Percentiles rank a stretch among this genome's conserved stretches.
Conservation (phyloP, 225 moss, liverwort and hornwort species). For the Lunularia cruciata region DNA sequence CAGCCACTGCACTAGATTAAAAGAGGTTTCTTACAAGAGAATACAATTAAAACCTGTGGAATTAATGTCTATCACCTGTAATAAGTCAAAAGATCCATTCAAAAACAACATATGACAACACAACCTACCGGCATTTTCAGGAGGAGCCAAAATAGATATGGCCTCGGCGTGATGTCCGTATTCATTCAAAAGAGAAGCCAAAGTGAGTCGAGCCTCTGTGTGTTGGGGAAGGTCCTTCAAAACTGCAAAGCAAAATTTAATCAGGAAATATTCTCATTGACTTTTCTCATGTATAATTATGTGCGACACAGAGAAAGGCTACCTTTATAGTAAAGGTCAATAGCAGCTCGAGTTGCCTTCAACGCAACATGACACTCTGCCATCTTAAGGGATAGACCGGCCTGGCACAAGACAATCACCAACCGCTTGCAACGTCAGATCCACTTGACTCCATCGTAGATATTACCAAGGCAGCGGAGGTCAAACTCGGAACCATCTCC, state of each 20-base stretch:
- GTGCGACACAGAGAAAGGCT: neutral
- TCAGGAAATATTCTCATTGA: neutral
- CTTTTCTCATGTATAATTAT: too few species aligned
- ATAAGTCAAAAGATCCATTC: neutral
- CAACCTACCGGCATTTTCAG: conserved; percentile 36
- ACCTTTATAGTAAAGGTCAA: conserved; percentile 79
- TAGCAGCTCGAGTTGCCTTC: conserved; percentile 55
- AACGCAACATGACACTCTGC: conserved; percentile 73
- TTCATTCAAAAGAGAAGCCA: conserved; percentile 64
- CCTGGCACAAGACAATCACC: conserved; percentile 37
- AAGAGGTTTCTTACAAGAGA: too few species aligned
- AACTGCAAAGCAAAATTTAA: conserved; percentile 45
- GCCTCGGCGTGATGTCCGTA: conserved; percentile 60
- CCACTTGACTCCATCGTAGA: neutral
- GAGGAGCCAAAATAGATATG: conserved; percentile 67
- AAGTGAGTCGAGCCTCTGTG: conserved; percentile 73
- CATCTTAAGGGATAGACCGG: conserved; percentile 71
- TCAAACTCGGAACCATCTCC: neutral
- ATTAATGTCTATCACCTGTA: too few species aligned
- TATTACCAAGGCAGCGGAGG: too few species aligned
- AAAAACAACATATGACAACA: neutral
- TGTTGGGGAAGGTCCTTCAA: conserved; percentile 79
- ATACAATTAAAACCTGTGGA: too few species aligned
- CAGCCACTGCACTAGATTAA: too few species aligned
- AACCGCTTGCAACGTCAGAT: too few species aligned